phyloP scores from a whole-genome alignment of 2,329 filamentous ascomycete species.

The Amesomyces nigricolor region DNA sequence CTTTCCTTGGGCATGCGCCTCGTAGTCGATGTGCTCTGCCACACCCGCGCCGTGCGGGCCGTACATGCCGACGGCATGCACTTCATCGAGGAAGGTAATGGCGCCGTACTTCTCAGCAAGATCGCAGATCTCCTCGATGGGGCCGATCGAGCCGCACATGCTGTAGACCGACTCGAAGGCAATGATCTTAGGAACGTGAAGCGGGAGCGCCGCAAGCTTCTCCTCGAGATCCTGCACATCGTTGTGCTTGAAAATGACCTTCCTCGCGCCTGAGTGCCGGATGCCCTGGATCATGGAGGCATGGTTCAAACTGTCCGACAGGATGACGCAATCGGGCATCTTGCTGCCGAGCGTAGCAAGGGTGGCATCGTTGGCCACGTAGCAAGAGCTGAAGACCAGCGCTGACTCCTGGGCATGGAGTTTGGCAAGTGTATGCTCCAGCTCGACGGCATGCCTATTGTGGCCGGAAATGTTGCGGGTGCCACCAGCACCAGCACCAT shows the following conservation, averaged over 20 bases:
- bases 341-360: slow-evolving; percentile 95
- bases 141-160: slow-evolving; percentile 97
- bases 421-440: slow-evolving; percentile 78
- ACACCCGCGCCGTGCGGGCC: slow-evolving; percentile 92
- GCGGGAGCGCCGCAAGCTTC: slow-evolving; percentile 82
- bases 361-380: slow-evolving; percentile 96
- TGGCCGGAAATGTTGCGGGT: slow-evolving; percentile 98
- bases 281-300: slow-evolving; percentile 99
- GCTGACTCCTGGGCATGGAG: slow-evolving; percentile 89
- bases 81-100: slow-evolving; percentile 95
- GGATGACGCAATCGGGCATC: slow-evolving; percentile 89
- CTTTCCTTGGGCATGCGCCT: slow-evolving; percentile 69
- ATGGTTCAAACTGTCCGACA: slow-evolving; percentile 97
- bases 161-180: slow-evolving; percentile 98
- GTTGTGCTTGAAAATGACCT: slow-evolving; percentile 98
- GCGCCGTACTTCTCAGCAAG: slow-evolving; percentile 96
- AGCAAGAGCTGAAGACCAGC: slow-evolving; percentile 95
- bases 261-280: slow-evolving; percentile 91
- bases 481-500: slow-evolving; percentile 90
- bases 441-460: slow-evolving; percentile 83
- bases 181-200: slow-evolving; percentile 90
- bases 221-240: slow-evolving; percentile 87
- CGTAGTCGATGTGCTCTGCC: slow-evolving; percentile 93
- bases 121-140: slow-evolving; percentile 93
- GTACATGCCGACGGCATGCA: slow-evolving; percentile 99